These are phyloP conservation scores for Poa pratensis DNA, from an alignment of 176 grass and related monocot species.

Conservation along the genomic window DNA sequence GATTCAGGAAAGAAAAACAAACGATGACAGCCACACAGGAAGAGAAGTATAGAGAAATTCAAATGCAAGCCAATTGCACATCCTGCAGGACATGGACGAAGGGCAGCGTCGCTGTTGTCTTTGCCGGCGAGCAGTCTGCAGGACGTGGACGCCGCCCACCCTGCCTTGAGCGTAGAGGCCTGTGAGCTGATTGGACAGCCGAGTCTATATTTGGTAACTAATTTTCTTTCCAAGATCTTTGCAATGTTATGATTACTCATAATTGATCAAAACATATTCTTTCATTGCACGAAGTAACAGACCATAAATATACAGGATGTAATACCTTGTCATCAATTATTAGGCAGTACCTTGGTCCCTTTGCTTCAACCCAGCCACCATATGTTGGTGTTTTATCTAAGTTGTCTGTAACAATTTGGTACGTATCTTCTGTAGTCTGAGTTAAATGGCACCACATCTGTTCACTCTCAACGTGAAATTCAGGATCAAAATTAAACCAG, in stretches of 20 bases:
- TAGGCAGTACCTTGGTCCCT: constrained; percentile 93
- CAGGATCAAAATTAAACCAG: too few relatives aligned
- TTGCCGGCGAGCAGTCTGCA: too few relatives aligned
- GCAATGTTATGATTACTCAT: constrained; percentile 10
- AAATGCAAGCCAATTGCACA: too few relatives aligned
- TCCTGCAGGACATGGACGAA: too few relatives aligned
- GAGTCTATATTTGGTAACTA: neutral
- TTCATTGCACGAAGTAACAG: constrained; percentile 7
- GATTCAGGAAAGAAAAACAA: too few relatives aligned
- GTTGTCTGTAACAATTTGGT: constrained; percentile 88
- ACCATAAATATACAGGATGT: constrained; percentile 19
- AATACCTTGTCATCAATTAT: constrained; percentile 95
- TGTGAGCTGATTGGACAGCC: too few relatives aligned
- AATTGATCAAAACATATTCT: constrained; percentile 5
- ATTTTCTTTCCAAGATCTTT: neutral
- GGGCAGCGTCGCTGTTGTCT: too few relatives aligned
- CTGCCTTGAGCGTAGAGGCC: too few relatives aligned
- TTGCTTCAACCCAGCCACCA: constrained; percentile 95
- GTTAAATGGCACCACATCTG: constrained; percentile 98
- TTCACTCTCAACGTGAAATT: constrained; percentile 25
- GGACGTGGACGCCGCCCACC: too few relatives aligned
- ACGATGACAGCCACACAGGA: too few relatives aligned
- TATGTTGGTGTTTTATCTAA: constrained; percentile 93
- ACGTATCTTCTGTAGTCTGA: constrained; percentile 80
- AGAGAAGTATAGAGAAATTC: too few relatives aligned